Percentiles rank a stretch among this genome's conserved stretches.
Conservation (phyloP, 1,139 yeast species). For the Taiozyma sp. region DNA sequence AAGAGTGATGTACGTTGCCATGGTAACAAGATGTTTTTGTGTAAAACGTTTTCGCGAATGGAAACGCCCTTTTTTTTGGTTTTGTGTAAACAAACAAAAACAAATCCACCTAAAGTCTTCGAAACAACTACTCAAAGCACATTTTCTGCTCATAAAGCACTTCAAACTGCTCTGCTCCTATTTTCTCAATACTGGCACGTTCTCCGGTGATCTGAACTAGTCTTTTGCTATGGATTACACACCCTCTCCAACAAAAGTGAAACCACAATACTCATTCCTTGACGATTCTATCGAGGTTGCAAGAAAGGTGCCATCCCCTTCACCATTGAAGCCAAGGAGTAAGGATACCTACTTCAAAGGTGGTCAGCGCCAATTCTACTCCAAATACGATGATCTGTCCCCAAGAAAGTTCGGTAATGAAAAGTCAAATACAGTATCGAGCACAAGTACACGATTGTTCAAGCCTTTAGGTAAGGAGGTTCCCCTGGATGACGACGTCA, state of each 20-base stretch:
- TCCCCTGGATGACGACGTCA: constrained; percentile 19
- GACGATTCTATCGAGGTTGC: constrained; percentile 20
- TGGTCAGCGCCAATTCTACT: constrained; percentile 12
- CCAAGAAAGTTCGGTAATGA: constrained; percentile 3
- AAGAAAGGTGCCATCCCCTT: constrained; percentile 1
- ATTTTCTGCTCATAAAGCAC: not conserved
- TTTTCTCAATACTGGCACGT: not conserved
- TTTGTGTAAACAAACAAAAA: not conserved
- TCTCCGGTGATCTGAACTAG: not conserved
- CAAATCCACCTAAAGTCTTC: not conserved
- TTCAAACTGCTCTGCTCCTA: not conserved
- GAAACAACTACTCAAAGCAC: not conserved
- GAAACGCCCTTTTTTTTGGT: not conserved
- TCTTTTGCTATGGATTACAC: constrained; percentile 20
- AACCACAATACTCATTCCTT: constrained; percentile 18
- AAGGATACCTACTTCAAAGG: constrained; percentile 6
- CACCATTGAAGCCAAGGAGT: constrained; percentile 4
- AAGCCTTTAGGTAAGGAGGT: constrained; percentile 12
- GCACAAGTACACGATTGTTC: constrained; percentile 19
- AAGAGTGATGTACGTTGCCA: not conserved
- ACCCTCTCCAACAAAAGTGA: constrained; percentile 21
- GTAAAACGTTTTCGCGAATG: not conserved
- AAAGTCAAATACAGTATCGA: constrained; percentile 7
- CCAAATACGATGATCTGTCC: constrained; percentile 11
- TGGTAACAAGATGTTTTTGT: not conserved